Percentiles rank a stretch among this genome's conserved stretches.
Conservation (phyloP, 139 green algal genomes). For the Nannochloris sp. region DNA sequence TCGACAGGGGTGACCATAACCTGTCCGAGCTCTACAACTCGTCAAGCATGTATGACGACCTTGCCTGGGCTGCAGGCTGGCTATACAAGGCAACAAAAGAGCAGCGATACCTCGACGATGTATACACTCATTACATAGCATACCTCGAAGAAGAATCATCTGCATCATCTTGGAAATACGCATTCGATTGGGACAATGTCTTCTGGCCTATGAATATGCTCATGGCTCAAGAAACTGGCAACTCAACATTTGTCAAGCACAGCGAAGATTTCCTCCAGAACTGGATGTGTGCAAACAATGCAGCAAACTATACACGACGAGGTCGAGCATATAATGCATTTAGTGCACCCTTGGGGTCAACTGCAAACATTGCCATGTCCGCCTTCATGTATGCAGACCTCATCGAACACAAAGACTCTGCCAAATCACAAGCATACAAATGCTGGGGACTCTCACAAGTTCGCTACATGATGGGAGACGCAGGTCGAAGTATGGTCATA, state of each 20-base stretch:
- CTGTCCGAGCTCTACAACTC: conserved; percentile 42
- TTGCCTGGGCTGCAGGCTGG: conserved; percentile 58
- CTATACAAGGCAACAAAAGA: conserved; percentile 54
- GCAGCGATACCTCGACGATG: conserved; percentile 38
- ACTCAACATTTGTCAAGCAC: conserved; percentile 33
- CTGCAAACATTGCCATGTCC: conserved; percentile 49
- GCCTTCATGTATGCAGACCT: conserved; percentile 31
- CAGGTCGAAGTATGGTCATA: conserved; percentile 21
- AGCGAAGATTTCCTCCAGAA: conserved; percentile 31
- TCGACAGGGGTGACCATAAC: conserved; percentile 32
- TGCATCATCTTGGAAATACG: conserved; percentile 23
- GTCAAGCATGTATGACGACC: conserved; percentile 49
- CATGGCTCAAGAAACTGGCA: conserved; percentile 41
- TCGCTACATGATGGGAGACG: conserved; percentile 53
- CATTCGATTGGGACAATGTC: conserved; percentile 44
- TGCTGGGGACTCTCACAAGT: conserved; percentile 56
- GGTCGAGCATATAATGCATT: conserved; percentile 42
- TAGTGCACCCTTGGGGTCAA: conserved; percentile 35
- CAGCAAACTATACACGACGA: conserved; percentile 32
- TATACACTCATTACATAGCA: conserved; percentile 35
- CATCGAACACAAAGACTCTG: conserved; percentile 11
- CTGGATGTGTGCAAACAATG: conserved; percentile 42
- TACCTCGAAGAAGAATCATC: conserved; percentile 28
- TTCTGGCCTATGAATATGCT: conserved; percentile 46
- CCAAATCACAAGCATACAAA: conserved; percentile 23